Conservation (phyloP, 192 early-diverging fungal genomes). For the Backusella westeae region DNA sequence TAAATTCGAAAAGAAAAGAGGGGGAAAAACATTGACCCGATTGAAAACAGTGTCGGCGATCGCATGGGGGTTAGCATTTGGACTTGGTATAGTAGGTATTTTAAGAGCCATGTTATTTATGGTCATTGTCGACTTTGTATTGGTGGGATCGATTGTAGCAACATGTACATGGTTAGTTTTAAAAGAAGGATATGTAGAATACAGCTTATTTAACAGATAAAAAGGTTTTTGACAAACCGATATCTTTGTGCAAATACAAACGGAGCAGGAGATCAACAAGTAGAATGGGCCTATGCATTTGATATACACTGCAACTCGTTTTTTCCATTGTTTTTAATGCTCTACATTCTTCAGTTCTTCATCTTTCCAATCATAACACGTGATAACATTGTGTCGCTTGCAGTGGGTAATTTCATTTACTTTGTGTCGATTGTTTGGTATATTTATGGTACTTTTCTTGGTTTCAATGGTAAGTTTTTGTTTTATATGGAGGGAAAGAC, state of each 20-base stretch:
- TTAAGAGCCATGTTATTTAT: conserved; percentile 77
- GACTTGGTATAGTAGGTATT: conserved; percentile 61
- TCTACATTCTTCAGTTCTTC: conserved; percentile 93
- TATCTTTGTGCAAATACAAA: conserved; percentile 74
- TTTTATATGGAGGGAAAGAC: background rate
- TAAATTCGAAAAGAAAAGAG: background rate
- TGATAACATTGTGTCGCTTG: conserved; percentile 75
- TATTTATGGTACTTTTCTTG: conserved; percentile 87
- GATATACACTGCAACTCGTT: conserved; percentile 98
- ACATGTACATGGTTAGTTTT: conserved; percentile 58
- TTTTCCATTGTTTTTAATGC: conserved; percentile 81
- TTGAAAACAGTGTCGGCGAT: conserved; percentile 63
- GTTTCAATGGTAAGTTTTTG: conserved; percentile 78
- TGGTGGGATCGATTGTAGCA: conserved; percentile 68
- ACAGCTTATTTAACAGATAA: background rate
- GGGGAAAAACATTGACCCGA: background rate
- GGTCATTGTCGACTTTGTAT: conserved; percentile 80
- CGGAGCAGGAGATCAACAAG: conserved; percentile 81
- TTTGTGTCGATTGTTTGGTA: conserved; percentile 78
- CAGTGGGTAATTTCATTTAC: conserved; percentile 90
- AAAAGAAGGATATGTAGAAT: conserved; percentile 8
- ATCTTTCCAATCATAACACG: conserved; percentile 81
- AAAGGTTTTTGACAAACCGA: conserved; percentile 73
- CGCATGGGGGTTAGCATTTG: conserved; percentile 81
- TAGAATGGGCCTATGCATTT: conserved; percentile 96